These are phyloP conservation scores for Rhododendron molle DNA, from an alignment of 148 eudicot genomes.

Conservation along the genomic window DNA sequence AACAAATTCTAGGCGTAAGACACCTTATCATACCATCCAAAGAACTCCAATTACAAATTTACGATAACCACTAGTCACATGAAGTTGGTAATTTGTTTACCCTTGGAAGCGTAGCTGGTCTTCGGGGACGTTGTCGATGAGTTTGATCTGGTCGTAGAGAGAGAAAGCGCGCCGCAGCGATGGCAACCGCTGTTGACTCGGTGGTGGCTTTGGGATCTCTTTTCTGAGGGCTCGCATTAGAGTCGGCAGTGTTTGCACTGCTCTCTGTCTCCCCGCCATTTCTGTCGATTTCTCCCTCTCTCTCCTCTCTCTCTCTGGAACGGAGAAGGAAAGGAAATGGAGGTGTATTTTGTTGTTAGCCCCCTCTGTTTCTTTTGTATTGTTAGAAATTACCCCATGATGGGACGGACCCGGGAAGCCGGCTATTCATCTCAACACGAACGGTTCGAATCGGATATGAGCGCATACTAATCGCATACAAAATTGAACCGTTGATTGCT, in stretches of 20 bases:
- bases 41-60: not conserved
- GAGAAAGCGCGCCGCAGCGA: conserved; percentile 91
- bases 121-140: conserved; percentile 80
- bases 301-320: not conserved
- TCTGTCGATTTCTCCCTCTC: conserved; percentile 11
- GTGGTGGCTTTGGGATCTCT: conserved; percentile 33
- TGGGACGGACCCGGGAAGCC: too few relatives aligned
- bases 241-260: conserved; percentile 55
- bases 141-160: conserved; percentile 90
- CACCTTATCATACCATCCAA: not conserved
- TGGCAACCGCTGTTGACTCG: conserved; percentile 40
- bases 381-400: too few relatives aligned
- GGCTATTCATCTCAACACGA: too few relatives aligned
- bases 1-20: not conserved
- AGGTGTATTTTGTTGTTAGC: not conserved
- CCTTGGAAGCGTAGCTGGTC: conserved; percentile 91
- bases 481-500: too few relatives aligned
- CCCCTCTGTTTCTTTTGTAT: not conserved
- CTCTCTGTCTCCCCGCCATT: conserved; percentile 66
- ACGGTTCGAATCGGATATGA: too few relatives aligned
- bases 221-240: conserved; percentile 51
- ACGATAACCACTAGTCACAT: not conserved
- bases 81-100: conserved; percentile 17
- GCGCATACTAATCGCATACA: too few relatives aligned
- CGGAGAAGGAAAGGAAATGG: not conserved